phyloP scores from a whole-genome alignment of 208 protist species.

The Spongospora subterranea region DNA sequence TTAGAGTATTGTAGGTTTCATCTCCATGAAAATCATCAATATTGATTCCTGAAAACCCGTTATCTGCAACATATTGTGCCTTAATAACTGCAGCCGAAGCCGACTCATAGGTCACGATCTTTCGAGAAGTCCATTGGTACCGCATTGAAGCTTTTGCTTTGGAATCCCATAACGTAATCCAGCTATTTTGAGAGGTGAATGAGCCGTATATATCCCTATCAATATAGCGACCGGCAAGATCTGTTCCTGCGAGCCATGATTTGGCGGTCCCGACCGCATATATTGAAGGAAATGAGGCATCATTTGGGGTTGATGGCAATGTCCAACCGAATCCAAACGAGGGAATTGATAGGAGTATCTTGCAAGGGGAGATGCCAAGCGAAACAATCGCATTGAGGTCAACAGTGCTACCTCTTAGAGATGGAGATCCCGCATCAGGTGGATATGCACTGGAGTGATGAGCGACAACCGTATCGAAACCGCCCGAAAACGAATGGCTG shows the following conservation, averaged over 20 bases:
- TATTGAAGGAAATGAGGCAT: background rate
- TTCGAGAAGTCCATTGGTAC: background rate
- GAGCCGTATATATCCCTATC: background rate
- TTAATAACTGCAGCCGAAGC: background rate
- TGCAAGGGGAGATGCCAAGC: background rate
- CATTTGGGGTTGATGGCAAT: background rate
- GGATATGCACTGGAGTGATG: background rate
- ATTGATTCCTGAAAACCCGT: background rate
- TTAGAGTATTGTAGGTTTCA: no score
- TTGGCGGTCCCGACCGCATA: background rate
- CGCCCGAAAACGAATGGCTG: background rate
- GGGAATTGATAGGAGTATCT: background rate
- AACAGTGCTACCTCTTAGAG: background rate
- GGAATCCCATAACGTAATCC: background rate
- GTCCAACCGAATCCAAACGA: background rate
- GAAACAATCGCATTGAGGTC: background rate
- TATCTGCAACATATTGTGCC: background rate
- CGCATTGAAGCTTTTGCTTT: background rate
- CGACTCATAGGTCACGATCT: background rate
- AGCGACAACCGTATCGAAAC: background rate
- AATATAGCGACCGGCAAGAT: background rate
- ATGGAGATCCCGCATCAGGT: background rate
- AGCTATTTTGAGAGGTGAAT: background rate
- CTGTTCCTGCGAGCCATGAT: background rate
- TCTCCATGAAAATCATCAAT: constrained; percentile 21